Evolutionary conservation across 2,329 filamentous ascomycete species (phyloP), one percentile per base, ranked within the genome.

Genomic region (Hypoxylon sp.): DNA sequence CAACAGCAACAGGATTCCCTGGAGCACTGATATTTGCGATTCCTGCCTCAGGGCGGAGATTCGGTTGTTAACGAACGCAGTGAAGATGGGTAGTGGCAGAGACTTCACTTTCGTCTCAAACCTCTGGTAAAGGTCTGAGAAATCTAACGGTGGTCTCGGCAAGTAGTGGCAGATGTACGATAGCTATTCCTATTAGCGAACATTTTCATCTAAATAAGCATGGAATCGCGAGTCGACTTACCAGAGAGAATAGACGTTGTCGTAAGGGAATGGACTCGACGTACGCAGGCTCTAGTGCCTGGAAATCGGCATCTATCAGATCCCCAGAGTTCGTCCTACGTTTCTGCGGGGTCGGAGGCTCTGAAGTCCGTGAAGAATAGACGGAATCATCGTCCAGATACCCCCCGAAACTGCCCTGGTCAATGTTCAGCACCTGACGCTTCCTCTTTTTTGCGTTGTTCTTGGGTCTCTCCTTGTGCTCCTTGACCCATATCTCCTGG

Each of bases 401-500:
- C 65, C 88, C 85, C 11, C 84, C 87, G 57, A 85, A 87, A 55
- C 87, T 80, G 43, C 85, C 82, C 26, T 88, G 86, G 13, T 88
- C 85, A 6, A 89, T 74, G 59, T 90, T 85, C 7, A 89, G 78
- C 26, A 76, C 76, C 2, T 78, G 77, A 32, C 81, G 76, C 67
- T 85, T 86, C 19, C 85, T 78, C 69, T 87, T 86, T 62, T 79
- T 83, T 17, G 75, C 75, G 22, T 76, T 72, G 54, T 77, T 78
- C 47, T 70, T 78, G 65, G 77, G 81, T 50, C 70, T 76, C 66
- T 79, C 79, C 62, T 78, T 82, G 1, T 85, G 85, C 76, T 94
- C 91, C 54, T 86, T 85, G 20, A 84, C 81, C 78, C 91, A 94
- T 3, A 94, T 79, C 71, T 92, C 88, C 2, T 80, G 81, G 70